phyloP scores from a whole-genome alignment of 2,329 filamentous ascomycete species.

The Akanthomyces uredinophilus region DNA sequence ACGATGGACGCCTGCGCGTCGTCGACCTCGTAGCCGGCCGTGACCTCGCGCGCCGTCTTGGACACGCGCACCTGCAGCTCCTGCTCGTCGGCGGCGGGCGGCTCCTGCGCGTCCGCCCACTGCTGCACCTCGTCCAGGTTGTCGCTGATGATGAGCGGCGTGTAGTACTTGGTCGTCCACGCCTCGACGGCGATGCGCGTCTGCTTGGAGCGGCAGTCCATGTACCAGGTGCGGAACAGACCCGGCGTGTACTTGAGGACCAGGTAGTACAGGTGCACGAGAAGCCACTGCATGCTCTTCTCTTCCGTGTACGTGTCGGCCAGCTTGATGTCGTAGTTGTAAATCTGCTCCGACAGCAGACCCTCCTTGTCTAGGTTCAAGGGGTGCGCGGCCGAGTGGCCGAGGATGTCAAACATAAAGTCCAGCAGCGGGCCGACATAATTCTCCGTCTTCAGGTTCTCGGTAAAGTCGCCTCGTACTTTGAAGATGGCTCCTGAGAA shows the following conservation, averaged over 20 bases:
- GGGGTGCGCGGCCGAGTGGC: conserved; percentile 67
- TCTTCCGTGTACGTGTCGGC: conserved; percentile 58
- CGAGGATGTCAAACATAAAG: conserved; percentile 80
- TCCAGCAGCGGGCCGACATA: conserved; percentile 65
- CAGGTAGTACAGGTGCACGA: conserved; percentile 82
- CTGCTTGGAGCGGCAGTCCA: conserved; percentile 73
- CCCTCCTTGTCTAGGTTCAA: conserved; percentile 66
- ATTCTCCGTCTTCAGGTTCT: conserved; percentile 69
- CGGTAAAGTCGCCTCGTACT: conserved; percentile 74
- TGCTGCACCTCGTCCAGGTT: conserved; percentile 61
- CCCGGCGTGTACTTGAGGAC: conserved; percentile 71
- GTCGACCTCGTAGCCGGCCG: conserved; percentile 81
- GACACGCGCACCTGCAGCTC: conserved; percentile 66
- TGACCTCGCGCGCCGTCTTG: conserved; percentile 66
- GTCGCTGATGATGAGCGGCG: conserved; percentile 61
- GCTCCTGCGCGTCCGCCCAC: conserved; percentile 56
- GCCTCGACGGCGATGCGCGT: conserved; percentile 72
- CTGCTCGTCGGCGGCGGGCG: conserved; percentile 45
- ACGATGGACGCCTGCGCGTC: conserved; percentile 77
- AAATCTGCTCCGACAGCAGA: conserved; percentile 54
- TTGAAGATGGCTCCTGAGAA: conserved; percentile 74
- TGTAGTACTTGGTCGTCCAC: conserved; percentile 85
- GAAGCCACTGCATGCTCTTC: conserved; percentile 73
- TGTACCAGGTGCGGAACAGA: conserved; percentile 78
- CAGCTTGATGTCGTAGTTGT: conserved; percentile 45